Percentiles rank a stretch among this genome's conserved stretches.
phyloP scores from a whole-genome alignment of 2,329 filamentous ascomycete species.

The Penicillium olsonii region DNA sequence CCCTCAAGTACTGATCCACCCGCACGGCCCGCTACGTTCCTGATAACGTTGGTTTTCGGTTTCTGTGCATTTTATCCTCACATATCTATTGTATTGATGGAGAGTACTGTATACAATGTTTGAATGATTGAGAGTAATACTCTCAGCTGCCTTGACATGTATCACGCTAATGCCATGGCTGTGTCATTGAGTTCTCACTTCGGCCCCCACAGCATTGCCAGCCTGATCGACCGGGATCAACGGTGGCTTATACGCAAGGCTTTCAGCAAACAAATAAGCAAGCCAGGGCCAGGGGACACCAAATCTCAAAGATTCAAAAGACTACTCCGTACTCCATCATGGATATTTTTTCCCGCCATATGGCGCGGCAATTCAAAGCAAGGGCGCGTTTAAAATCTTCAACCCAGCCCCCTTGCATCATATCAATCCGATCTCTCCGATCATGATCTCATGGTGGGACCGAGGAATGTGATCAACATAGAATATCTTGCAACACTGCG shows the following conservation, averaged over 20 bases:
- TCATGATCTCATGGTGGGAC: constrained; percentile 20
- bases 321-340: too few species aligned
- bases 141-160: too few species aligned
- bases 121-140: too few species aligned
- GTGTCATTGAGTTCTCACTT: background rate
- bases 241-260: background rate
- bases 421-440: constrained; percentile 5
- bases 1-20: background rate
- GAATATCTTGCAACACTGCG: background rate
- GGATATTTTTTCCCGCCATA: background rate
- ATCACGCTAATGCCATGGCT: too few species aligned
- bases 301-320: too few species aligned
- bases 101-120: too few species aligned
- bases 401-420: constrained; percentile 13
- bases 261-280: background rate
- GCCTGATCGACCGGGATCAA: background rate
- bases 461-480: constrained; percentile 1
- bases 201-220: background rate
- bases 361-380: background rate
- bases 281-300: too few species aligned
- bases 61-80: too few species aligned
- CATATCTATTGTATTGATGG: too few species aligned
- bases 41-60: background rate
- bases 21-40: background rate
- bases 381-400: background rate